A percentile compares a stretch with the other conserved stretches of the same genome.
Evolutionary conservation across 2,329 filamentous ascomycete genomes (phyloP).

Genomic region (Diaporthe caulivora): DNA sequence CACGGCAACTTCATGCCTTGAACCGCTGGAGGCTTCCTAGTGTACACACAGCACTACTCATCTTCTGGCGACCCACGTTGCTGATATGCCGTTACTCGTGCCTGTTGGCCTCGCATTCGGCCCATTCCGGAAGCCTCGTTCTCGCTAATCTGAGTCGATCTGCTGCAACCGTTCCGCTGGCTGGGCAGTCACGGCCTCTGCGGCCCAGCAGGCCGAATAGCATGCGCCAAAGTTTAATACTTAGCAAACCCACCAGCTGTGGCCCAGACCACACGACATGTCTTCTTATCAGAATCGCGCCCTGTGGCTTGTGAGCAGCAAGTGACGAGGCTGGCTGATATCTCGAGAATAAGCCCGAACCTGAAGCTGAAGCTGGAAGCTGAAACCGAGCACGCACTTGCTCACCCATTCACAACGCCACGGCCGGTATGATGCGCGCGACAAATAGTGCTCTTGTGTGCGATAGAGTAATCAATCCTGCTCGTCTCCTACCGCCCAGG

Average conservation of each 20-base stretch:
- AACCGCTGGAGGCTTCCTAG: not conserved
- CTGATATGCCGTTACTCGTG: not conserved
- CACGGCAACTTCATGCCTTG: not conserved
- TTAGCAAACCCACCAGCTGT: not conserved
- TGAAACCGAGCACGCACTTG: not conserved
- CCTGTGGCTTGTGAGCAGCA: not conserved
- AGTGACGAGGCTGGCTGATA: not conserved
- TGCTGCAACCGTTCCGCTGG: constrained; percentile 41
- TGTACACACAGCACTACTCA: not conserved
- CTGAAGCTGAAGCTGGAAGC: not conserved
- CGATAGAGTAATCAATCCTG: too few species aligned
- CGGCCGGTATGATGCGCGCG: not conserved
- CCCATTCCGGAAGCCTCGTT: not conserved
- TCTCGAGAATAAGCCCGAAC: too few species aligned
- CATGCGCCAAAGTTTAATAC: constrained; percentile 6
- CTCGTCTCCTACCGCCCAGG: not conserved
- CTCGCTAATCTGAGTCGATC: constrained; percentile 18
- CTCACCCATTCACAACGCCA: not conserved
- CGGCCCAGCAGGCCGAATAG: constrained; percentile 11
- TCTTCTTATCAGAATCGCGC: not conserved
- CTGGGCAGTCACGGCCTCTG: constrained; percentile 42
- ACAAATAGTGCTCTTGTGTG: too few species aligned
- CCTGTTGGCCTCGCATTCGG: constrained; percentile 9
- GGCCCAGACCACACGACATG: not conserved
- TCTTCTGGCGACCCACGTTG: not conserved